Evolutionary conservation across 1,139 yeast species (phyloP), one percentile per base, ranked within the genome.

Genomic region (Kazachstania sp.): DNA sequence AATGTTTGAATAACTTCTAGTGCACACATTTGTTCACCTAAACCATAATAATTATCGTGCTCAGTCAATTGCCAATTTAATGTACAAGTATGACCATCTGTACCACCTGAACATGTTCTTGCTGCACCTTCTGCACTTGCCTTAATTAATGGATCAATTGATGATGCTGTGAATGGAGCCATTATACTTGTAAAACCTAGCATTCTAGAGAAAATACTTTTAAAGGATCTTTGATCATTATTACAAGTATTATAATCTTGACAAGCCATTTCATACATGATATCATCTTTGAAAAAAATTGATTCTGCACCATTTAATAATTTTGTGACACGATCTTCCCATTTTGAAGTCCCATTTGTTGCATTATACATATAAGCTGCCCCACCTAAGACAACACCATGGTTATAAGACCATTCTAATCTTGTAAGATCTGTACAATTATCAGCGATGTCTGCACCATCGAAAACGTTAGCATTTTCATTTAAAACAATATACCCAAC

Each of bases 21-120:
- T 0, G 95, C 90, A 46, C 76, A 71, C 74, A 83, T 78, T 62
- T 86, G 90, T 63, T 86, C 92, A 37, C 95, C 95, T 20, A 86
- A 69, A 5, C 95, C 94, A 60, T 74, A 83, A 39, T 61, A 58
- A 3, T 78, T 81, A 66, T 85, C 94, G 79, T 84, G 81, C 9
- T 72, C 68, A 9, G 61, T 60, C 9, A 52, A 51, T 36, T 62
- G 59, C 94, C 94, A 85, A 58, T 75, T 70, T 53, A 77, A 69
- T 26, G 92, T 92, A 67, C 94, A 85, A 0, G 92, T 83, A 52
- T 78, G 80, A n/a, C 83, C 83, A 61, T 83, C 90, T 1, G 67
- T 52, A 52, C 92, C 92, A 47, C 94, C 94, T 18, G 74, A 65
- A 61, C 94, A 86, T 1, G 90, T 74, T 52, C 69, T 68, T 0